Base-by-base conservation (phyloP, 1,284 basidiomycete species). In the Microbotryum silenes-acaulis region DNA sequence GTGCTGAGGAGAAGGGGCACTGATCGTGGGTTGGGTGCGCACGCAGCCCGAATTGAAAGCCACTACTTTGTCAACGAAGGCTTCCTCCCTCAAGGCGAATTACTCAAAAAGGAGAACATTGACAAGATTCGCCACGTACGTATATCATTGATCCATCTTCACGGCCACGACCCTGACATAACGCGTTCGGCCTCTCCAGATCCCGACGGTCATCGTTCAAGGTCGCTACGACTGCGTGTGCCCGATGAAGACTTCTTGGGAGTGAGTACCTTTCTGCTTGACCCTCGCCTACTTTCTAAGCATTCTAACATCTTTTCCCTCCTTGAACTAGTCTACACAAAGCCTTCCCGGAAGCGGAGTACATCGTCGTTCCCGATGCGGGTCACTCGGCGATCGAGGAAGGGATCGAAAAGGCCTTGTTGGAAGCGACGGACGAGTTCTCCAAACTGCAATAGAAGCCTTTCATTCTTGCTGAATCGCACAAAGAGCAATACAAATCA, bases 361-460 rank as follows among this genome's bases (percentile, higher is more conserved):
- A 70, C 51, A 42, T 61, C 25, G 20, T 96, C 51, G 85, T 94
- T 21, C 85, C 87, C n/a, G 89, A 93, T 75, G 91, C 91, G 6
- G 92, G 92, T 0, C 92, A 97, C 75, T 90, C 87, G 23, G 82
- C 89, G 23, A 83, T 85, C 53, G 92, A 97, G 77, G 75, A 80
- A 0, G 88, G 87, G 6, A 92, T 80, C 21, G 78, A 83, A 23
- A 84, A 85, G 74, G 75, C 87, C 54, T 80, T 96, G 52, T 81
- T 90, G 14, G 80, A 89, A 78, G 90, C 76, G 20, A 73, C 74
- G 0, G 71, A 75, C 61, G 67, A 71, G 62, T 76, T 71, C 52
- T 74, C 73, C 56, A 73, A 69, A 57, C 51, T 65, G 27, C 25
- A 42, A 6, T 42, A 42, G 16, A 31, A 10, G 8, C 9, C 31